Evolutionary conservation across 345 rosid genomes (phyloP).

Genomic region (Dipteronia sinensis): DNA sequence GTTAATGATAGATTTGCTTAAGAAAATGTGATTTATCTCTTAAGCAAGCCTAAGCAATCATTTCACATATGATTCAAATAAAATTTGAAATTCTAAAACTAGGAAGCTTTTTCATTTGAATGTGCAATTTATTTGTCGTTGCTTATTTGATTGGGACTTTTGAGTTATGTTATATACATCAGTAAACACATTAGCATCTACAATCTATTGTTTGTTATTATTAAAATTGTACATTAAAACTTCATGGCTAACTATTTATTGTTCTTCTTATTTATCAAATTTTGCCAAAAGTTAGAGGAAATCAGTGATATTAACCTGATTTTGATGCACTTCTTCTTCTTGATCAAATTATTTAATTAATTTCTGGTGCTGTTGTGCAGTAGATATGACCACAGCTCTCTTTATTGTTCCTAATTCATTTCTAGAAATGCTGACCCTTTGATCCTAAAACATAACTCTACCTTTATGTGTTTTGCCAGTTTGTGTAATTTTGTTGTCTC

Average conservation of each 20-base stretch:
- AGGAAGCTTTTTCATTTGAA: background rate
- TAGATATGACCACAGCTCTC: background rate
- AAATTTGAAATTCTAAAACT: background rate
- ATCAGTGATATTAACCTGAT: background rate
- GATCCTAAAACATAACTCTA: background rate
- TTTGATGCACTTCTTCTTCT: background rate
- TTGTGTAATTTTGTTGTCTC: background rate
- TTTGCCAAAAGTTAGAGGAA: background rate
- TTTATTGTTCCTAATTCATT: background rate
- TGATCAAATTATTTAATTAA: background rate
- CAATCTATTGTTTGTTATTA: background rate
- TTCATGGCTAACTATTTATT: background rate
- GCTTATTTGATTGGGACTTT: background rate
- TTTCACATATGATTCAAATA: background rate
- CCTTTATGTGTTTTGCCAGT: background rate
- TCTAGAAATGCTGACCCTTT: background rate
- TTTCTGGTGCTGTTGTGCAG: background rate
- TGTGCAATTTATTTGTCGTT: background rate
- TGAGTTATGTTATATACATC: background rate
- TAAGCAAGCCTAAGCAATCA: background rate
- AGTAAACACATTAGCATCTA: background rate
- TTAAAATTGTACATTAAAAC: background rate
- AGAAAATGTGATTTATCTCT: background rate
- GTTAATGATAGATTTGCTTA: background rate
- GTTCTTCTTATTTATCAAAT: too few species aligned